Conservation (phyloP, 495 filamentous ascomycete species). For the Bacidia gigantensis region DNA sequence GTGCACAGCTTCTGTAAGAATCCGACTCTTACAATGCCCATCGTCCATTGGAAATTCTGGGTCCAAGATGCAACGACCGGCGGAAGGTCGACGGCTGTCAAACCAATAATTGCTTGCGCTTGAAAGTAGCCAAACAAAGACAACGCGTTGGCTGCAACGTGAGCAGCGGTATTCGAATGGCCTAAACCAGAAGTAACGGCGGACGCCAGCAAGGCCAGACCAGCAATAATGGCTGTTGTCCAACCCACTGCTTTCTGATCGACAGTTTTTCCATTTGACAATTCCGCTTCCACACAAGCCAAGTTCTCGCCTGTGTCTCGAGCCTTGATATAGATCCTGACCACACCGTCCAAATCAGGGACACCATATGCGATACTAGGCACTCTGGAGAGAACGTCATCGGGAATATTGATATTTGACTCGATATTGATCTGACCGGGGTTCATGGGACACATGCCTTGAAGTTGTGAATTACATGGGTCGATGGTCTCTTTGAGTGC, state of each 20-base stretch:
- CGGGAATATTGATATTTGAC: conserved; percentile 45
- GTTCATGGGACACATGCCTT: conserved; percentile 86
- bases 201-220: conserved; percentile 67
- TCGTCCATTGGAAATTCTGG: conserved; percentile 96
- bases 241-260: conserved; percentile 81
- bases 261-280: conserved; percentile 91
- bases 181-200: conserved; percentile 71
- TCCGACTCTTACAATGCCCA: conserved; percentile 82
- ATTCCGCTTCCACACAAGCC: conserved; percentile 75
- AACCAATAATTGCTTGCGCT: conserved; percentile 86
- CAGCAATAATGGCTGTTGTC: conserved; percentile 75
- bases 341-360: conserved; percentile 84
- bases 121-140: conserved; percentile 95
- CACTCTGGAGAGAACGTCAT: conserved; percentile 45
- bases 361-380: conserved; percentile 78
- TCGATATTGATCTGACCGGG: conserved; percentile 64
- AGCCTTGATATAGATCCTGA: conserved; percentile 64
- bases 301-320: conserved; percentile 47
- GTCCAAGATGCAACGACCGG: conserved; percentile 90
- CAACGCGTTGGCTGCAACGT: conserved; percentile 84
- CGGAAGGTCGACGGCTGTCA: conserved; percentile 71
- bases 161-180: conserved; percentile 92
- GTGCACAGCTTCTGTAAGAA: conserved; percentile 84
- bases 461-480: conserved; percentile 57
- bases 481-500: conserved; percentile 50